Evolutionary conservation across 352 stramenopile species (phyloP), one percentile per base, ranked within the genome.

Genomic region (Globisporangium rhizosaccharum): DNA sequence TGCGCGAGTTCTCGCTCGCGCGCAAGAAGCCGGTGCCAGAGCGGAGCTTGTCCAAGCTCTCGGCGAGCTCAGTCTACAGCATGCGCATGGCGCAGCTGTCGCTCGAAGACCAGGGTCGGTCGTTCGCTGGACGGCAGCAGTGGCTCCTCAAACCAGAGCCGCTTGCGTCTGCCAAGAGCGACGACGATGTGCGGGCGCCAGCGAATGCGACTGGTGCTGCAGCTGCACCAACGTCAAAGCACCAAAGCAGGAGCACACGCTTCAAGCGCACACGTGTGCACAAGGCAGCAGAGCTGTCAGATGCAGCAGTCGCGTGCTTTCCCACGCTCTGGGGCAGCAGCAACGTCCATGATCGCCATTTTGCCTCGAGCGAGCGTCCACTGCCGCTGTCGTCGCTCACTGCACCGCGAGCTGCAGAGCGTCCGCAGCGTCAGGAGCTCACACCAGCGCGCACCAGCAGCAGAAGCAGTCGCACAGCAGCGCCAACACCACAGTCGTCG

Each of bases 1-100:
- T 85, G 75, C 59, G 75, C 41, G 73, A 82, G 53, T 82, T 85
- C 48, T 78, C 72, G 11, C 57, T 80, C 23, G 57, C 72, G 1
- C 72, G 68, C 20, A 51, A 54, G 39, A 80, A 73, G 33, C 75
- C 72, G 0, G 50, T 71, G 41, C 12, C 53, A 0, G 70, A 84
- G n/a, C 65, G 75, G 33, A 80, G 76, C 25, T 58, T 82, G 9
- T 71, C 71, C 12, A 64, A 59, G 9, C 56, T 85, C 44, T 82
- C 70, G 25, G 54, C 71, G 20, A 62, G 50, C 18, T 82, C 72
- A 1, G 46, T 76, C 2, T 85, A 85, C 63, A 68, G 65, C 52
- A 70, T 85, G 63, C 75, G 73, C 2, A 65, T 67, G 12, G 65
- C 75, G 26, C 72, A 82, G 23, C 55, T 82, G 2, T 71, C 72